These are phyloP conservation scores for Fraxinus baroniana DNA, from an alignment of 305 asterid genomes.

Conservation along the genomic window DNA sequence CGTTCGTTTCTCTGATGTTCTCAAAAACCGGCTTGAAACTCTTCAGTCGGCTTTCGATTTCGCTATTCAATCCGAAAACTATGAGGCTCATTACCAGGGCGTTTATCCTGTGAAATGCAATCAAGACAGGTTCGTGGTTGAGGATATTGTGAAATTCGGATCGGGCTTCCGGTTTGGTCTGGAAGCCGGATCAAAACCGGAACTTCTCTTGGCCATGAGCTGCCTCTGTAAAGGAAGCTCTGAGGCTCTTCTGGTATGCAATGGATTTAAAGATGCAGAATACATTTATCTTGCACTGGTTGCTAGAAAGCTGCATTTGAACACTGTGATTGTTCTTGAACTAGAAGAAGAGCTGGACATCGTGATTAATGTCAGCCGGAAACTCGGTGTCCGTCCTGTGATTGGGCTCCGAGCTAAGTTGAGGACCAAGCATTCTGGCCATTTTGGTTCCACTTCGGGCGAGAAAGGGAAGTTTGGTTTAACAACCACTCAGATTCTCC, in stretches of 20 bases:
- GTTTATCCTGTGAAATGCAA: slow-evolving; percentile 96
- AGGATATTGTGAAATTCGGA: slow-evolving; percentile 86
- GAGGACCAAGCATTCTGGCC: slow-evolving; percentile 94
- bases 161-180: slow-evolving; percentile 76
- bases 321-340: slow-evolving; percentile 88
- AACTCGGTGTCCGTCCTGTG: slow-evolving; percentile 74
- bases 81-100: slow-evolving; percentile 82
- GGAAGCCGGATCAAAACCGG: slow-evolving; percentile 98
- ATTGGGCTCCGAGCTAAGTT: slow-evolving; percentile 90
- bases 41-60: slow-evolving; percentile 66
- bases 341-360: slow-evolving; percentile 84
- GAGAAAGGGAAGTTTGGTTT: slow-evolving; percentile 95
- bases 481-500: slow-evolving; percentile 77
- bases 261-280: slow-evolving; percentile 91
- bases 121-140: slow-evolving; percentile 78
- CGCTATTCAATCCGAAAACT: slow-evolving; percentile 63
- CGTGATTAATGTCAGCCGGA: slow-evolving; percentile 65
- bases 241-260: slow-evolving; percentile 76
- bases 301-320: slow-evolving; percentile 72
- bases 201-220: slow-evolving; percentile 92
- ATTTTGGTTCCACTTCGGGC: slow-evolving; percentile 94
- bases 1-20: slow-evolving; percentile 82
- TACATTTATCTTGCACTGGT: slow-evolving; percentile 79
- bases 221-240: slow-evolving; percentile 77
- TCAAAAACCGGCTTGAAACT: slow-evolving; percentile 71